Evolutionary conservation across 257 asterid species (phyloP), one percentile per base, ranked within the genome.

Genomic region (Fraxinus anomala): DNA sequence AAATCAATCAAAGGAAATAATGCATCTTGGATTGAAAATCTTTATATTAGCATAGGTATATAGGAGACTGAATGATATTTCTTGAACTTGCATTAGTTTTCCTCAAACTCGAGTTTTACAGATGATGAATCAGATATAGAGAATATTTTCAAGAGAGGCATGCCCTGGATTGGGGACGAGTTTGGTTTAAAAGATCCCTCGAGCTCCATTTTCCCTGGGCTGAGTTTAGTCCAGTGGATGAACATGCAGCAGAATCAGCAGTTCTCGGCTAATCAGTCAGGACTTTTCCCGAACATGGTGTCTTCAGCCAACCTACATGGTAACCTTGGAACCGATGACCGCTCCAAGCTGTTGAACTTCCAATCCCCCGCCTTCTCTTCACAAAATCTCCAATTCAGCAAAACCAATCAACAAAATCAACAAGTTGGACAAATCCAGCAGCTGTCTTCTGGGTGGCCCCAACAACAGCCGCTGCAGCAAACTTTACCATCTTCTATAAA

Each of bases 211-310:
- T 91, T 93, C 66, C 99, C 98, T 1, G 98, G 98, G 39, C 80
- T 90, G 77, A 93, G 96, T 81, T 87, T 95, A 56, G 98, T 91
- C 79, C 99, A 95, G 81, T 95, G 98, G 99, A 95, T 93, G 99
- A 95, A 89, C 72, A 91, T 95, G 99, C 99, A 95, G 31, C 98
- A 95, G 78, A 88, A 84, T 72, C 86, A 90, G 77, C 93, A 92
- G 74, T 76, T 85, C 65, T 77, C 97, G 1, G 75, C 87, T 34
- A 80, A 88, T 78, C 97, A 91, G 49, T 61, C 94, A 5, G 91
- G 90, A 10, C 17, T 86, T 33, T 75, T 85, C 24, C 88, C 92
- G 4, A 83, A 83, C 81, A 79, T 82, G 84, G 80, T 77, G 72
- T 40, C 87, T 72, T 74, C 88, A 14, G 42, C 78, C 66, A 85